phyloP scores from a whole-genome alignment of 2,329 filamentous ascomycete genomes.

The Whalleya microplaca region DNA sequence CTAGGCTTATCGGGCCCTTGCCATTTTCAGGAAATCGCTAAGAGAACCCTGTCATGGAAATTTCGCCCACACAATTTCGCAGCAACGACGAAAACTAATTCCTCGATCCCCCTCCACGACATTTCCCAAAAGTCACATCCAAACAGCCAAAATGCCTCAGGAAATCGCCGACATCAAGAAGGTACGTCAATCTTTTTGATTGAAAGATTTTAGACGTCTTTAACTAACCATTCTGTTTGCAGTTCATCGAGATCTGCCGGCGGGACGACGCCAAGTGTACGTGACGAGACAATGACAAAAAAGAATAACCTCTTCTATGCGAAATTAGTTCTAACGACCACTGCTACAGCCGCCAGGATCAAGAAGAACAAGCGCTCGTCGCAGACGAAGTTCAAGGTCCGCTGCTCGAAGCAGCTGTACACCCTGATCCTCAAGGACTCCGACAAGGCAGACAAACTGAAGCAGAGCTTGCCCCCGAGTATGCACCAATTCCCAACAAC shows the following conservation, averaged over 20 bases:
- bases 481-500: slow-evolving; percentile 48
- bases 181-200: slow-evolving; percentile 46
- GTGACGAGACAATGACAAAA: slow-evolving; percentile 46
- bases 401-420: slow-evolving; percentile 95
- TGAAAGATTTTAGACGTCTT: slow-evolving; percentile 1
- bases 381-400: slow-evolving; percentile 99
- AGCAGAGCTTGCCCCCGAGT: slow-evolving; percentile 98
- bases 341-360: slow-evolving; percentile 75
- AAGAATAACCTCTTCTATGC: slow-evolving; percentile 5
- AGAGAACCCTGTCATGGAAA: slow-evolving; percentile 23
- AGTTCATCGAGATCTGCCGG: slow-evolving; percentile 99
- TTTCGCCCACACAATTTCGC: slow-evolving; percentile 39
- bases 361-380: slow-evolving; percentile 92
- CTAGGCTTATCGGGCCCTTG: slow-evolving; percentile 11
- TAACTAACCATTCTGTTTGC: slow-evolving; percentile 41
- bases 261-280: slow-evolving; percentile 99
- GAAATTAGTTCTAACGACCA: slow-evolving; percentile 36
- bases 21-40: slow-evolving; percentile 24
- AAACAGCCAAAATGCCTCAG: slow-evolving; percentile 86
- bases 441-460: slow-evolving; percentile 99
- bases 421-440: slow-evolving; percentile 97
- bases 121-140: slow-evolving; percentile 32
- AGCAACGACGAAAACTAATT: slow-evolving; percentile 25
- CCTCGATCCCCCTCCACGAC: slow-evolving; percentile 16
- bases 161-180: slow-evolving; percentile 98